phyloP scores from a whole-genome alignment of 768 basidiomycete genomes.

The Lentinula lateritia region DNA sequence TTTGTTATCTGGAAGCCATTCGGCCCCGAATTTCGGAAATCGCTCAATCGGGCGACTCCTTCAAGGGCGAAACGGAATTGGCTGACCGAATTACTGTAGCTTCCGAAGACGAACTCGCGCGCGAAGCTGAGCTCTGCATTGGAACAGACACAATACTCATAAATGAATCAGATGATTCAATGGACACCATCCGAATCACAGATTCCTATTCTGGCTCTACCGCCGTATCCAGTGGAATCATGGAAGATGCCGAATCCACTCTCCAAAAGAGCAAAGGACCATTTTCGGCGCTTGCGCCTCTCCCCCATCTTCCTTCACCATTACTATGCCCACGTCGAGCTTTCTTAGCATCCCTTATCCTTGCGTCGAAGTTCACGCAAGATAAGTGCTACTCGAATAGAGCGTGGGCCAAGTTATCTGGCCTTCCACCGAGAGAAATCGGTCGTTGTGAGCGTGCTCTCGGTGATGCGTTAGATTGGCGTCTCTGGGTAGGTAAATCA shows the following conservation, averaged over 20 bases:
- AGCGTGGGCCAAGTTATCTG: slow-evolving; percentile 93
- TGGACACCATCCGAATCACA: slow-evolving; percentile 40
- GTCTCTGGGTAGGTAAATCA: slow-evolving; percentile 87
- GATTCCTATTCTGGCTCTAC: slow-evolving; percentile 20
- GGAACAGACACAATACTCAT: slow-evolving; percentile 8
- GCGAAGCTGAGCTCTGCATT: slow-evolving; percentile 28
- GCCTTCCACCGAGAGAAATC: slow-evolving; percentile 80
- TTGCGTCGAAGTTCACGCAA: slow-evolving; percentile 90
- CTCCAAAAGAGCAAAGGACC: slow-evolving; percentile 10
- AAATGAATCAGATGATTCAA: slow-evolving; percentile 17
- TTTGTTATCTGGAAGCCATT: slow-evolving; percentile 86
- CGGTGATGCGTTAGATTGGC: slow-evolving; percentile 81
- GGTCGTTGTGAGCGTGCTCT: slow-evolving; percentile 85
- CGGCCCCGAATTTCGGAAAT: slow-evolving; percentile 65
- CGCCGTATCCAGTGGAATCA: neutral
- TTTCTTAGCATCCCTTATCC: slow-evolving; percentile 82
- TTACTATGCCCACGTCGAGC: slow-evolving; percentile 85
- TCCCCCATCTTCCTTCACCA: slow-evolving; percentile 59
- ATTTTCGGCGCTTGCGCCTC: slow-evolving; percentile 15
- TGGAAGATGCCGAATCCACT: slow-evolving; percentile 1
- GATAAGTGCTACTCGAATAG: slow-evolving; percentile 91
- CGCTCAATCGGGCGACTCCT: slow-evolving; percentile 36
- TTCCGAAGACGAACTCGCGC: slow-evolving; percentile 36
- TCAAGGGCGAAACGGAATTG: slow-evolving; percentile 33
- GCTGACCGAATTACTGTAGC: slow-evolving; percentile 37